Evolutionary conservation across 495 filamentous ascomycete species (phyloP).

Genomic region (Neohortaea acidophila): DNA sequence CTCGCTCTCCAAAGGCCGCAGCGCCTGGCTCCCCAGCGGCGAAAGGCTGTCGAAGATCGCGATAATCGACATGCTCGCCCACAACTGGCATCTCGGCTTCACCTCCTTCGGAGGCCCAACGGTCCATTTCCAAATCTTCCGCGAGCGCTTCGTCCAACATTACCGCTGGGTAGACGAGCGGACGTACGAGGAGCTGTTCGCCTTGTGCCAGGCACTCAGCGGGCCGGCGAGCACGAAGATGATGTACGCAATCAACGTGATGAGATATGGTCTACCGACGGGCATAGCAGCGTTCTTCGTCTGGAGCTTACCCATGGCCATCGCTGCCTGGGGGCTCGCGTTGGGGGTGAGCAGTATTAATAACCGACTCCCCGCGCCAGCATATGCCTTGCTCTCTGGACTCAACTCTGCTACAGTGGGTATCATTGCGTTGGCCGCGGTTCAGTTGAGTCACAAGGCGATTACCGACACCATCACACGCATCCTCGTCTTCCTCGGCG

Average conservation of each 20-base stretch:
- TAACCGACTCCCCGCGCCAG: conserved; percentile 44
- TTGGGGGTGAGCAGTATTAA: conserved; percentile 50
- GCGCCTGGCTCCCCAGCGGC: no score
- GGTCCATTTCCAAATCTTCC: conserved; percentile 25
- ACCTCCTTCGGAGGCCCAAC: conserved; percentile 45
- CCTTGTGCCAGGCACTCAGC: conserved; percentile 58
- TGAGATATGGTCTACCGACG: conserved; percentile 46
- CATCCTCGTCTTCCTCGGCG: conserved; percentile 54
- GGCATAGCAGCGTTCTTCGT: conserved; percentile 51
- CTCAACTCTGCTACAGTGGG: conserved; percentile 69
- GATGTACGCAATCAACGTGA: conserved; percentile 54
- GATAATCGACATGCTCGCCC: conserved; percentile 17
- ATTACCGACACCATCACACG: conserved; percentile 59
- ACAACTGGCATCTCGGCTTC: conserved; percentile 50
- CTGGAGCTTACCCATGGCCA: conserved; percentile 63
- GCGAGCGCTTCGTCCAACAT: conserved; percentile 49
- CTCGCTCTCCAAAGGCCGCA: no score
- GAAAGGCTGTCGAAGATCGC: no score
- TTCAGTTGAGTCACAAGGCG: conserved; percentile 57
- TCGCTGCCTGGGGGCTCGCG: conserved; percentile 61
- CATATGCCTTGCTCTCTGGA: conserved; percentile 63
- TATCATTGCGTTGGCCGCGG: conserved; percentile 62
- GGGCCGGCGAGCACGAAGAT: conserved; percentile 72
- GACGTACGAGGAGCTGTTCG: conserved; percentile 71
- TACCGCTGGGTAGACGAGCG: conserved; percentile 61